Evolutionary conservation across 768 basidiomycete genomes (phyloP), one percentile per base, ranked within the genome.

Genomic region (Porpolomopsis calyptriformis): DNA sequence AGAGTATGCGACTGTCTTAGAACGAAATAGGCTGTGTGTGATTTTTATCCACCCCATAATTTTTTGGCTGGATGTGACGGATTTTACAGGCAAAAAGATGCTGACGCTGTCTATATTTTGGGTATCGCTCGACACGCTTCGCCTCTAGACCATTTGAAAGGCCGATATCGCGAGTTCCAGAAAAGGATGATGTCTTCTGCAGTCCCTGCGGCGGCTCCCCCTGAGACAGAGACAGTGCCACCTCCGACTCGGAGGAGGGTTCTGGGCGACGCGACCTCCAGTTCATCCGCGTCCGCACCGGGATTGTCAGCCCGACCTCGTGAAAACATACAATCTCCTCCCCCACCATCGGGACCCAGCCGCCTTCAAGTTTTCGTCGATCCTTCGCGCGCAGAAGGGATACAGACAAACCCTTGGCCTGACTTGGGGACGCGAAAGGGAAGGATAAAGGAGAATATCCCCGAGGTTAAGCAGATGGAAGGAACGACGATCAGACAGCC

Each of bases 41-140:
- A 16, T 40, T 37, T 47, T 39, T 36, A 40, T 23, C 25, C 35
- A 20, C 25, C 39, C 8, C 49, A 26, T 40, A 41, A 26, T 43
- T 40, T 24, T 19, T 18, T 43, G 40, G 16, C 22, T 20, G 23
- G 23, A 34, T 43, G 12, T 40, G 24, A 26, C 22, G 43, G 29
- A 18, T n/a, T 25, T 24, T 22, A 41, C 55, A 94, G 93, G 49
- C 82, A 82, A 46, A 76, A 76, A 48, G 85, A 91, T 49, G 92
- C 94, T n/a, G 93, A 98, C 55, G 80, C 82, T 33, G 77, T 82
- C 4, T 96, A 92, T 61, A 64, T 73, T n/a, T 71, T 99, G 3
- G 96, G 92, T 1, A 85, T 97, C 41, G 83, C 85, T 24, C 71
- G 96, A 38, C 77, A 77, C 47, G 93, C 89, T 0, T 61, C 72